These are phyloP conservation scores for Phoma sp. DNA, from an alignment of 2,329 filamentous ascomycete genomes.

Conservation along the genomic window DNA sequence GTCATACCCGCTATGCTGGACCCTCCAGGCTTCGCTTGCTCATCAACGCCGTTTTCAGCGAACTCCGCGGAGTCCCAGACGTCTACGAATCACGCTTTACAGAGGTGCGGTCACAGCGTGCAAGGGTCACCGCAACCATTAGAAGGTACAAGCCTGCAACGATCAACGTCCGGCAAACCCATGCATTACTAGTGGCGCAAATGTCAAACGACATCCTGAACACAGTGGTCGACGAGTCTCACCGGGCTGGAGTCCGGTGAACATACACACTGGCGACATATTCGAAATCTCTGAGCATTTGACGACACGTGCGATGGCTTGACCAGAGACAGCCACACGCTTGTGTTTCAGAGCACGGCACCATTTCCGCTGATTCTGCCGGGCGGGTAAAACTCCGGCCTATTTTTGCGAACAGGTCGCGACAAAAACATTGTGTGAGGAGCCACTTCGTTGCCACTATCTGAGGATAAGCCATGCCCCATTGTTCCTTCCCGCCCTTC, in stretches of 20 bases:
- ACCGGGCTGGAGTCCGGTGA: conserved; percentile 17
- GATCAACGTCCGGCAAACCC: conserved; percentile 7
- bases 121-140: not conserved
- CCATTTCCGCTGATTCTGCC: conserved; percentile 12
- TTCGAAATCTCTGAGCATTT: conserved; percentile 21
- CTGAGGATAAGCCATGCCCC: not conserved
- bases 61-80: conserved; percentile 11
- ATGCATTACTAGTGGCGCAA: not conserved
- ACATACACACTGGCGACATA: conserved; percentile 9
- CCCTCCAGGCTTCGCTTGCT: conserved; percentile 23
- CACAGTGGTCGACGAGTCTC: conserved; percentile 7
- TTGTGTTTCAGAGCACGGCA: conserved; percentile 16
- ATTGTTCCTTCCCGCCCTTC: conserved; percentile 2
- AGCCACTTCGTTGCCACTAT: conserved; percentile 8
- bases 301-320: conserved; percentile 24
- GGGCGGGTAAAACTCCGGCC: conserved; percentile 2
- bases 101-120: not conserved
- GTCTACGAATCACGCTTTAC: conserved; percentile 8
- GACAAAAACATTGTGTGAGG: not conserved
- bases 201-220: conserved; percentile 1
- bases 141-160: conserved; percentile 5
- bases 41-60: conserved; percentile 21
- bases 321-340: conserved; percentile 8
- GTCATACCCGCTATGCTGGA: conserved; percentile 32
- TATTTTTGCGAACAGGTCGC: conserved; percentile 7